These are phyloP conservation scores for Sparassis latifolia DNA, from an alignment of 1,284 basidiomycete species.

Conservation along the genomic window DNA sequence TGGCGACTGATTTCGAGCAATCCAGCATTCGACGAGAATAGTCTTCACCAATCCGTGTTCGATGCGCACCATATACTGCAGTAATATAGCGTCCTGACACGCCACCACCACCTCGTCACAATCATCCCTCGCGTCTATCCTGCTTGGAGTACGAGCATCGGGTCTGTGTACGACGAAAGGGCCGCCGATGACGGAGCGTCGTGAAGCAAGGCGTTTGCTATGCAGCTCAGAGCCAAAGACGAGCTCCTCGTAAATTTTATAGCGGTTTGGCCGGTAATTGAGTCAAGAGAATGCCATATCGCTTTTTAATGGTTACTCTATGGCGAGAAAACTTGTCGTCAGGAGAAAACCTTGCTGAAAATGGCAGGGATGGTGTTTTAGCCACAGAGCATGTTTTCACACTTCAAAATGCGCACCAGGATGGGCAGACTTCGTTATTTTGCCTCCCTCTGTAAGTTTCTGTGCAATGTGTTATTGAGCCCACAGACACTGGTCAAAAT, in stretches of 20 bases:
- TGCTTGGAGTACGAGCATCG: no score
- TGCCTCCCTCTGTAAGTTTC: slow-evolving; percentile 80
- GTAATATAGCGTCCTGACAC: no score
- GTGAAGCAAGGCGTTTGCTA: no score
- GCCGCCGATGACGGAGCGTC: no score
- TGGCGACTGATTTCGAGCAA: no score
- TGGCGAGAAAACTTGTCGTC: slow-evolving; percentile 98
- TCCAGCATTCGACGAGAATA: no score
- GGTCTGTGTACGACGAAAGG: no score
- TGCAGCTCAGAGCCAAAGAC: no score
- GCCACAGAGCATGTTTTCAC: background rate
- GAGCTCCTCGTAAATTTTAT: slow-evolving; percentile 29
- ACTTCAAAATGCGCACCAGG: slow-evolving; percentile 58
- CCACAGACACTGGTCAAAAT: background rate
- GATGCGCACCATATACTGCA: no score
- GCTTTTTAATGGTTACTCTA: slow-evolving; percentile 91
- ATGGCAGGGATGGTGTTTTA: background rate
- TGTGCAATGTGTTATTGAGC: slow-evolving; percentile 25
- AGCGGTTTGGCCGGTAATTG: slow-evolving; percentile 87
- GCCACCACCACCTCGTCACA: no score
- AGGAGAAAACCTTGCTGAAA: slow-evolving; percentile 88
- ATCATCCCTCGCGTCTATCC: no score
- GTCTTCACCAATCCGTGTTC: no score
- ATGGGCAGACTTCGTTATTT: slow-evolving; percentile 89
- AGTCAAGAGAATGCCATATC: slow-evolving; percentile 80